Conservation (phyloP, 768 basidiomycete species). For the Leccinum incarnatum region DNA sequence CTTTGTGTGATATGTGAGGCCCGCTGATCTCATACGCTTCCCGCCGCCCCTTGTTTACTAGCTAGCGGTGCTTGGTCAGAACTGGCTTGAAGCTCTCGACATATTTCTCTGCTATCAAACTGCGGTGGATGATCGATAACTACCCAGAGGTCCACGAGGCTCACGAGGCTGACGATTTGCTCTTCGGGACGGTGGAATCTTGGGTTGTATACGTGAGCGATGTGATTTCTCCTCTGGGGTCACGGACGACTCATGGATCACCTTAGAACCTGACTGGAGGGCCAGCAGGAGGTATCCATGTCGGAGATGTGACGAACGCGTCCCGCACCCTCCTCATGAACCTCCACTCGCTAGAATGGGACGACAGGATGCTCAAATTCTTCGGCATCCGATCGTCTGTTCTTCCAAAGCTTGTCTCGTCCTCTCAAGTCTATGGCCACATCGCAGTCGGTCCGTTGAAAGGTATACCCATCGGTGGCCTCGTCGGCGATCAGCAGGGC, state of each 20-base stretch:
- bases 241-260: slow-evolving; percentile 1
- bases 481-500: slow-evolving; percentile 98
- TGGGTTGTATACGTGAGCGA: slow-evolving; percentile 84
- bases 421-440: slow-evolving; percentile 88
- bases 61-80: slow-evolving; percentile 36
- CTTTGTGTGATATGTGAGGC: slow-evolving; percentile 67
- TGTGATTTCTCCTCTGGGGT: slow-evolving; percentile 9
- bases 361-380: slow-evolving; percentile 77
- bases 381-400: slow-evolving; percentile 77
- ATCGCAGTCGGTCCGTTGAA: slow-evolving; percentile 63
- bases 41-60: neutral
- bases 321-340: slow-evolving; percentile 94
- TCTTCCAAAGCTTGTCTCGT: slow-evolving; percentile 84
- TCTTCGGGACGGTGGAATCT: slow-evolving; percentile 95
- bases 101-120: slow-evolving; percentile 96
- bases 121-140: slow-evolving; percentile 96
- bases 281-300: slow-evolving; percentile 64
- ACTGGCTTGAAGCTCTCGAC: slow-evolving; percentile 95
- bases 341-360: slow-evolving; percentile 79
- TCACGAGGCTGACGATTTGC: slow-evolving; percentile 74
- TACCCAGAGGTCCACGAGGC: slow-evolving; percentile 72
- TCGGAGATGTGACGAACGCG: slow-evolving; percentile 93
- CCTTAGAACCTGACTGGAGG: slow-evolving; percentile 81
- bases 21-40: slow-evolving; percentile 5
- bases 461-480: slow-evolving; percentile 84